Percentiles rank a stretch among this genome's conserved stretches.
Conservation (phyloP, 2,329 filamentous ascomycete species). For the Epichloe gansuensis region DNA sequence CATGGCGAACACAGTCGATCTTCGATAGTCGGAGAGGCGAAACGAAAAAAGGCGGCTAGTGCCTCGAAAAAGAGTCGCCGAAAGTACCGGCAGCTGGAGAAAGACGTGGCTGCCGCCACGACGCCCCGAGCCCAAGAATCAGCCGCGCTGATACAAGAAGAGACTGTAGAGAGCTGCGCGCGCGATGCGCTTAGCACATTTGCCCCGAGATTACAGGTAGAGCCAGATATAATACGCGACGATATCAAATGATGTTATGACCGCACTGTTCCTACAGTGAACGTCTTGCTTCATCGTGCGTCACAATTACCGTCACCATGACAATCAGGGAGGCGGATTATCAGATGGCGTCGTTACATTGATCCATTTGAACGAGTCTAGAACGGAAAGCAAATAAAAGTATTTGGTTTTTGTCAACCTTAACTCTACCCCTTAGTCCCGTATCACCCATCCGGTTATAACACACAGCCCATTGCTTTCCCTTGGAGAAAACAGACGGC, state of each 20-base stretch:
- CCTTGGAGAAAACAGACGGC: constrained; percentile 34
- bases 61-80: constrained; percentile 68
- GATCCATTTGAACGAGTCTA: constrained; percentile 17
- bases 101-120: constrained; percentile 25
- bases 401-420: constrained; percentile 46
- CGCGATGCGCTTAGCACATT: not conserved
- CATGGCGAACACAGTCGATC: constrained; percentile 59
- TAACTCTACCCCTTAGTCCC: constrained; percentile 36
- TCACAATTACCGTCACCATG: not conserved
- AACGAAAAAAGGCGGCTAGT: constrained; percentile 60
- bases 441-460: constrained; percentile 36
- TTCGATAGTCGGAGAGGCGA: constrained; percentile 48
- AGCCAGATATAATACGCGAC: not conserved
- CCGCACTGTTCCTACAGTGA: not conserved
- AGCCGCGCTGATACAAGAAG: not conserved
- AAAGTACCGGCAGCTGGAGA: constrained; percentile 57
- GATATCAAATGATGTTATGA: not conserved
- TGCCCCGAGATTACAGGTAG: not conserved
- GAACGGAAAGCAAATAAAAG: constrained; percentile 28
- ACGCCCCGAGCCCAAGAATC: not conserved
- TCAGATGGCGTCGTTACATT: constrained; percentile 1
- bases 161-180: not conserved
- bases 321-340: not conserved
- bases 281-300: not conserved
- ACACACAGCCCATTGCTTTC: constrained; percentile 36